phyloP scores from a whole-genome alignment of 2,329 filamentous ascomycete species.

The Phialemoniopsis sp. region DNA sequence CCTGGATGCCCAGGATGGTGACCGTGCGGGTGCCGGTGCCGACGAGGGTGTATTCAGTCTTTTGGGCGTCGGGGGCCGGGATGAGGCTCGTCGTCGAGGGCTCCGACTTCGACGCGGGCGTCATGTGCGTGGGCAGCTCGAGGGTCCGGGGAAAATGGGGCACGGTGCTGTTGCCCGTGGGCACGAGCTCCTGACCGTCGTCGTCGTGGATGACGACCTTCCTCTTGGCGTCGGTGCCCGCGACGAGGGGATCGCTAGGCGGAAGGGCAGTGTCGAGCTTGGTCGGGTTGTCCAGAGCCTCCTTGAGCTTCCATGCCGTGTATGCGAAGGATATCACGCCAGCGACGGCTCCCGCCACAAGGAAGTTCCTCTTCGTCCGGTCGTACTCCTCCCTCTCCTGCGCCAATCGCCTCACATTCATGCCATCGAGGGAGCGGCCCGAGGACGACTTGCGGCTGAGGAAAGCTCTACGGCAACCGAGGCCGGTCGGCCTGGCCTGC shows the following conservation, averaged over 20 bases:
- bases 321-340: constrained; percentile 46
- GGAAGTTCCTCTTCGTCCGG: constrained; percentile 44
- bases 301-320: constrained; percentile 47
- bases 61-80: constrained; percentile 26
- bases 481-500: constrained; percentile 3
- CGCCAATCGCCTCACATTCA: constrained; percentile 46
- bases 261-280: constrained; percentile 39
- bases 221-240: constrained; percentile 43
- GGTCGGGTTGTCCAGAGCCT: constrained; percentile 22
- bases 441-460: constrained; percentile 11
- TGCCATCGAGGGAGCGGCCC: constrained; percentile 34
- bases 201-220: constrained; percentile 61
- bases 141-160: constrained; percentile 74
- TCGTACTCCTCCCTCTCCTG: constrained; percentile 44
- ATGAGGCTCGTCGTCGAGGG: constrained; percentile 25
- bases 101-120: constrained; percentile 14
- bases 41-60: constrained; percentile 76
- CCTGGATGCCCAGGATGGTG: constrained; percentile 83
- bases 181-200: constrained; percentile 70
- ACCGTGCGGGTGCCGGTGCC: constrained; percentile 87
- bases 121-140: constrained; percentile 44
- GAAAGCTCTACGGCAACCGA: constrained; percentile 17
- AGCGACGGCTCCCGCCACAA: constrained; percentile 44
- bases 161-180: constrained; percentile 77
- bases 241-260: constrained; percentile 39